Evolutionary conservation across 2,329 filamentous ascomycete species (phyloP), one percentile per base, ranked within the genome.

Genomic region (Ophiostoma sp.): DNA sequence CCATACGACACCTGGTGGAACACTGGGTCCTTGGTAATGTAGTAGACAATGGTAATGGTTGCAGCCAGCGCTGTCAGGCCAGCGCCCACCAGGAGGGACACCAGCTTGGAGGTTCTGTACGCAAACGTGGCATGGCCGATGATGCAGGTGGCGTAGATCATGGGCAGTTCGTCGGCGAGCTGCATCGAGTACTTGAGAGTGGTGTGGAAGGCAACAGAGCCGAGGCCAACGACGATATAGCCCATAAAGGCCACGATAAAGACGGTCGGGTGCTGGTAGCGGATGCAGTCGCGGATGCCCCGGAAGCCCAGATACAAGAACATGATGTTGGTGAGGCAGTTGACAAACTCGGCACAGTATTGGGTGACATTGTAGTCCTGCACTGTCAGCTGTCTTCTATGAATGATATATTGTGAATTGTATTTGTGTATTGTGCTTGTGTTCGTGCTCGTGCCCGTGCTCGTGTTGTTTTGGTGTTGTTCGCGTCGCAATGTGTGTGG

Each of bases 1-100:
- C 88, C 91, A 75, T 93, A 96, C 4, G 89, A 90, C 72, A 87
- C 89, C 77, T 96, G 92, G 79, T 96, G 93, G 78, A 96, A 96
- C 1, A 87, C 82, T 0, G 93, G 92, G 73, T 96, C 89, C 77
- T 94, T 92, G 20, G 93, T 87, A 73, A 91, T 87, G 76, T 93
- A 90, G 79, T 96, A 96, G 78, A 70, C 71, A 15, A 72, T 83
- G 17, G 92, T 95, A 77, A 96, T 94, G 75, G 89, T 90, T 36
- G 84, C 78, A n/a, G 86, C 83, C 39, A 89, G 78, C 11, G 79
- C 79, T 6, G 87, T 76, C 11, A 92, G 82, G 17, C 81, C 82
- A 4, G 88, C 57, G 8, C 83, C 91, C 10, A 93, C 81, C 15
- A 84, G 71, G 0, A 83, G 75, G 1, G 86, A 76, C 62, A 68